These are phyloP conservation scores for Brassica incana DNA, from an alignment of 345 rosid species.

Conservation along the genomic window DNA sequence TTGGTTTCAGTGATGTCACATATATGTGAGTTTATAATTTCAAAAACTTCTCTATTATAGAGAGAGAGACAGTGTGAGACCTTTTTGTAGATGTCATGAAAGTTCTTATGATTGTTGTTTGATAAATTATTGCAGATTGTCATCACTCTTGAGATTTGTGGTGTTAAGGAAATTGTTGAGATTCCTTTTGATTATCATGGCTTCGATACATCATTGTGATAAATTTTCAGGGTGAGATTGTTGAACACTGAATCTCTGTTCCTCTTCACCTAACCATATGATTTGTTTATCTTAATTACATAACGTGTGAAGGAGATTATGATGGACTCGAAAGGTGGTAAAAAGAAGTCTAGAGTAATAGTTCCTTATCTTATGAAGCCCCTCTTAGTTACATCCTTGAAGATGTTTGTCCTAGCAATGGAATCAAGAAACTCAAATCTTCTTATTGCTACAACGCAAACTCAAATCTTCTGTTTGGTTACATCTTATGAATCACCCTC, in stretches of 20 bases:
- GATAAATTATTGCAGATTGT: too few species aligned
- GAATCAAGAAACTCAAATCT: constrained; percentile 98
- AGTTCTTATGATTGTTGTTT: too few species aligned
- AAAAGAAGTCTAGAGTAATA: constrained; percentile 80
- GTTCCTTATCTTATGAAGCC: constrained; percentile 85
- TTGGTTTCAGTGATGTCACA: constrained; percentile 87
- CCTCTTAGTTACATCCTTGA: constrained; percentile 89
- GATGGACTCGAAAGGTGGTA: constrained; percentile 94
- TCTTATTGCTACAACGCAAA: constrained; percentile 80
- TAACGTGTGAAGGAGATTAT: constrained; percentile 71
- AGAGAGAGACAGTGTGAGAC: too few species aligned
- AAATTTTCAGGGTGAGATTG: too few species aligned
- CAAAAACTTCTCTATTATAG: too few species aligned
- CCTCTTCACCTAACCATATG: not conserved
- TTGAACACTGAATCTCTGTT: not conserved
- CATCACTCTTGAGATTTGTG: too few species aligned
- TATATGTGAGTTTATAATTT: too few species aligned
- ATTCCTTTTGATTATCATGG: too few species aligned
- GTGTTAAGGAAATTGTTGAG: too few species aligned
- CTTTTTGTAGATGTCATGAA: too few species aligned
- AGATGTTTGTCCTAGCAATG: constrained; percentile 94
- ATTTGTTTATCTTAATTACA: not conserved
- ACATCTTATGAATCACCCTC: not conserved
- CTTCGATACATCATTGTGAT: too few species aligned
- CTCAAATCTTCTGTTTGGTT: too few species aligned